Percentiles rank a stretch among this genome's conserved stretches.
These are phyloP conservation scores for Vitis riparia DNA, from an alignment of 164 flowering plant species.

Conservation along the genomic window DNA sequence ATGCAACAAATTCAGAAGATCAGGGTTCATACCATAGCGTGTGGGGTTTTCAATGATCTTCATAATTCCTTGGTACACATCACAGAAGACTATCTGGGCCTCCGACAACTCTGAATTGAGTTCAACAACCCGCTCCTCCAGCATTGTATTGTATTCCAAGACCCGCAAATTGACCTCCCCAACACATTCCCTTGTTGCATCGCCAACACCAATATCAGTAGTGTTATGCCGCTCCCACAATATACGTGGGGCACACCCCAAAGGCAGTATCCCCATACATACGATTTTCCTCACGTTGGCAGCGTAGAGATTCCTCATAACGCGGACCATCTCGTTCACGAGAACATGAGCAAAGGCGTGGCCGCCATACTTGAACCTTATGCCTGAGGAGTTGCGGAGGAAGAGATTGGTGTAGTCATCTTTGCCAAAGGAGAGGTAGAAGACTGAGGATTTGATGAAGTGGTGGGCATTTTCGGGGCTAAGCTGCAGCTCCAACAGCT, in stretches of 20 bases:
- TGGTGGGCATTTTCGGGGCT: slow-evolving; percentile 24
- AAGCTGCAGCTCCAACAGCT: slow-evolving; percentile 58
- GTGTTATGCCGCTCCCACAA: slow-evolving; percentile 25
- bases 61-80: slow-evolving; percentile 59
- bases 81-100: slow-evolving; percentile 58
- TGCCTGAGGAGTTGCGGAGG: slow-evolving; percentile 22
- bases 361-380: slow-evolving; percentile 16
- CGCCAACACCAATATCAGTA: neutral
- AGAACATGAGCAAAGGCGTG: slow-evolving; percentile 37
- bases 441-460: slow-evolving; percentile 50
- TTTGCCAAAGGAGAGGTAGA: slow-evolving; percentile 73
- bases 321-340: slow-evolving; percentile 46
- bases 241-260: slow-evolving; percentile 65
- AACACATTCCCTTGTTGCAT: slow-evolving; percentile 25
- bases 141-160: slow-evolving; percentile 43
- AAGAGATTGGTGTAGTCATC: slow-evolving; percentile 58
- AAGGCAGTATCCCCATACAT: slow-evolving; percentile 54
- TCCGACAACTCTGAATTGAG: slow-evolving; percentile 39
- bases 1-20: neutral
- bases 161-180: slow-evolving; percentile 43
- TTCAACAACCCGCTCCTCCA: slow-evolving; percentile 34
- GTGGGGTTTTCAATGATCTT: slow-evolving; percentile 45
- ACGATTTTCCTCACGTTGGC: slow-evolving; percentile 52
- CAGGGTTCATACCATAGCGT: slow-evolving; percentile 37
- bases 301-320: slow-evolving; percentile 43